Conservation (phyloP, 345 rosid species). For the Citrus inodora region DNA sequence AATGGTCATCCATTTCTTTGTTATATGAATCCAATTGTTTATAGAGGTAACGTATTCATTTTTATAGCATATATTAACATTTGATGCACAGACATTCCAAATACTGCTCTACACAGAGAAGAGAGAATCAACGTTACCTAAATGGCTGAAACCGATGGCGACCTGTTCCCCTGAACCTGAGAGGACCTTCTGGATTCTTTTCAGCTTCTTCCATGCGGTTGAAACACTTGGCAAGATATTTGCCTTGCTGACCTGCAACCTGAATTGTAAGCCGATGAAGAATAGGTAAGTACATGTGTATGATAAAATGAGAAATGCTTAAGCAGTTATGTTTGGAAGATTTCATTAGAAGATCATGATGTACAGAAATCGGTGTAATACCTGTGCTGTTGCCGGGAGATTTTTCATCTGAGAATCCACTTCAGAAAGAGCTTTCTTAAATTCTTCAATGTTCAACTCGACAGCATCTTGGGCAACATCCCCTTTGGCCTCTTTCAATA, state of each 20-base stretch:
- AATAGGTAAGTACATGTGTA: not conserved
- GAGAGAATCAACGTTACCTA: slow-evolving; percentile 45
- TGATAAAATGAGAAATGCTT: not conserved
- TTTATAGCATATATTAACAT: not conserved
- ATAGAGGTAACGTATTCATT: not conserved
- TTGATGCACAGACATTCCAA: not conserved
- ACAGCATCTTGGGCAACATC: slow-evolving; percentile 55
- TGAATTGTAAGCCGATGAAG: slow-evolving; percentile 9
- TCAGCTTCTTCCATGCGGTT: slow-evolving; percentile 91
- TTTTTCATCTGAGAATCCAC: slow-evolving; percentile 89
- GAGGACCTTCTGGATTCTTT: slow-evolving; percentile 87
- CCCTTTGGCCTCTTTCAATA: slow-evolving; percentile 56
- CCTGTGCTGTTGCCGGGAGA: slow-evolving; percentile 99
- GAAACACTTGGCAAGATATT: slow-evolving; percentile 89
- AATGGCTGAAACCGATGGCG: slow-evolving; percentile 96
- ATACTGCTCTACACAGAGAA: not conserved
- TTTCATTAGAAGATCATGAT: not conserved
- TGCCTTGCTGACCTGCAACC: slow-evolving; percentile 97
- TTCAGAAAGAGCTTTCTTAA: slow-evolving; percentile 72
- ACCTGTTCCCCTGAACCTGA: slow-evolving; percentile 89
- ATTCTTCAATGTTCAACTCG: slow-evolving; percentile 77
- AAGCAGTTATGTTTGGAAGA: not conserved
- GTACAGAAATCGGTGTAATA: slow-evolving; percentile 1
- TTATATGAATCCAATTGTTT: not conserved
- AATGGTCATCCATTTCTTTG: not conserved